These are phyloP conservation scores for Leptographium lundbergii DNA, from an alignment of 2,329 filamentous ascomycete species.

Conservation along the genomic window DNA sequence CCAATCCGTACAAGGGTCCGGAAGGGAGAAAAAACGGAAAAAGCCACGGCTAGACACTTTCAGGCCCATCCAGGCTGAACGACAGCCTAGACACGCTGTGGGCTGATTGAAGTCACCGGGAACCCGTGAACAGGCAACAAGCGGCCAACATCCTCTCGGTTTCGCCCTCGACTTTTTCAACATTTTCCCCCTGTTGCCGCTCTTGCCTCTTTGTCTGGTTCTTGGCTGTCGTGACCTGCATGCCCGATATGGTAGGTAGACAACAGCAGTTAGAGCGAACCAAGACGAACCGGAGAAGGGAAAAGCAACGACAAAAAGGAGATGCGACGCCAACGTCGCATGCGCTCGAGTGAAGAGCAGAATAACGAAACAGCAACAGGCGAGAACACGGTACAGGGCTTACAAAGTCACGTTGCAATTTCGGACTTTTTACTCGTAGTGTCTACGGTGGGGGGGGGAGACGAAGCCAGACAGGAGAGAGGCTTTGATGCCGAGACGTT, in stretches of 20 bases:
- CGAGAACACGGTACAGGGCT: neutral
- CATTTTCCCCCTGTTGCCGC: neutral
- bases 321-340: neutral
- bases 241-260: neutral
- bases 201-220: neutral
- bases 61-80: neutral
- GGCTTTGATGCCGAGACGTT: neutral
- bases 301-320: neutral
- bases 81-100: neutral
- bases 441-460: neutral
- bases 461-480: neutral
- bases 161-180: neutral
- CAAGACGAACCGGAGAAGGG: neutral
- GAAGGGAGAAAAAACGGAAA: neutral
- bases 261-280: neutral
- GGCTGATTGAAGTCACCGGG: neutral
- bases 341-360: neutral
- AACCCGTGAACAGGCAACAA: neutral
- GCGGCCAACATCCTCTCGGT: neutral
- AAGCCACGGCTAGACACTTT: neutral
- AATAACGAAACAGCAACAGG: neutral
- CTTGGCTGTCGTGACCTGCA: neutral
- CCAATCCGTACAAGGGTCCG: neutral
- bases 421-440: neutral
- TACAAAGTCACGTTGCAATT: neutral